Percentiles rank a stretch among this genome's conserved stretches.
Conservation (phyloP, 2,329 filamentous ascomycete genomes). For the Emergomyces pasteurianus region DNA sequence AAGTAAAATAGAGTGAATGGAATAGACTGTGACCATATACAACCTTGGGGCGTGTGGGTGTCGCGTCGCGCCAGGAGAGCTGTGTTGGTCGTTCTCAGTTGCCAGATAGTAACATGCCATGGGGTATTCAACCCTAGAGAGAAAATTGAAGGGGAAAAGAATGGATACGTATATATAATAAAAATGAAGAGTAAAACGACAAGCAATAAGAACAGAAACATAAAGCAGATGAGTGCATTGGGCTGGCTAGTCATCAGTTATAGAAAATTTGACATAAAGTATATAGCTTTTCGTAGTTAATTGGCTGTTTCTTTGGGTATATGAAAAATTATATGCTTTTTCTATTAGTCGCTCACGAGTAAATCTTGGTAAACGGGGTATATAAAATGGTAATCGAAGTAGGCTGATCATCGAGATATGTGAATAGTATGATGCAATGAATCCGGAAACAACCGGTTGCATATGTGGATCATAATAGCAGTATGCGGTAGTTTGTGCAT, state of each 20-base stretch:
- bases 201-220: neutral
- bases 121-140: neutral
- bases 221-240: neutral
- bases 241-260: neutral
- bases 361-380: neutral
- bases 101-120: neutral
- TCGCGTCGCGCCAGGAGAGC: neutral
- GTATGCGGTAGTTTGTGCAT: too few species aligned
- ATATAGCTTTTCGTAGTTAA: neutral
- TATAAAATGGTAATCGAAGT: neutral
- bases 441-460: neutral
- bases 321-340: neutral
- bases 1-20: neutral
- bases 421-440: neutral
- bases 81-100: neutral
- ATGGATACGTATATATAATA: neutral
- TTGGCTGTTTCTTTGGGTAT: neutral
- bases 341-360: neutral
- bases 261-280: neutral
- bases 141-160: neutral
- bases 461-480: neutral
- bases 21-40: neutral
- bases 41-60: neutral
- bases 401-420: neutral
- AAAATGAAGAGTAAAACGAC: neutral